These are phyloP conservation scores for Entamoeba dispar DNA, from an alignment of 208 protist genomes.

Conservation along the genomic window DNA sequence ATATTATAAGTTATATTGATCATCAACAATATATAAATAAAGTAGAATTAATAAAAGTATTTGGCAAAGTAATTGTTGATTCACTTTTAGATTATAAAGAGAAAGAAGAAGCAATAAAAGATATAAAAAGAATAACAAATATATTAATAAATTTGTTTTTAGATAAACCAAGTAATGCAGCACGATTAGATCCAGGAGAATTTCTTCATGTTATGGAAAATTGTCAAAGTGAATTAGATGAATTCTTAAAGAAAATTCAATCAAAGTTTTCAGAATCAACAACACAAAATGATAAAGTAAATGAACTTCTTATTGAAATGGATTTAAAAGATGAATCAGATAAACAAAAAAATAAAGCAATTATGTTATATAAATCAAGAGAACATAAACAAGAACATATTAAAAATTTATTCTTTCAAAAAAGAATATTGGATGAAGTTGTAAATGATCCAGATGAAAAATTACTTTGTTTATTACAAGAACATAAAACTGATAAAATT, in stretches of 20 bases:
- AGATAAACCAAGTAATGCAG: not conserved
- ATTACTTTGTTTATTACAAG: not conserved
- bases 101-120: not conserved
- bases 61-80: not conserved
- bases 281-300: not conserved
- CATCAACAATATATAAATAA: not conserved
- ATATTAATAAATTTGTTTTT: not conserved
- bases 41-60: not conserved
- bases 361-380: not conserved
- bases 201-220: not conserved
- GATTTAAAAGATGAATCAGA: not conserved
- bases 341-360: not conserved
- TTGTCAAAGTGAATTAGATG: not conserved
- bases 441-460: not conserved
- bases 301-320: not conserved
- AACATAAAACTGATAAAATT: not conserved
- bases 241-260: not conserved
- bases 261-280: not conserved
- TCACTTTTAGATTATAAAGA: not conserved
- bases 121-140: not conserved
- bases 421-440: not conserved
- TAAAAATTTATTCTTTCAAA: not conserved
- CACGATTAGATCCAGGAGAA: not conserved
- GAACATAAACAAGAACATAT: not conserved
- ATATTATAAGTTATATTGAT: not conserved